A percentile compares a stretch with the other conserved stretches of the same genome.
Evolutionary conservation across 2,329 filamentous ascomycete species (phyloP).

Genomic region (Bimuria novae-zelandiae): DNA sequence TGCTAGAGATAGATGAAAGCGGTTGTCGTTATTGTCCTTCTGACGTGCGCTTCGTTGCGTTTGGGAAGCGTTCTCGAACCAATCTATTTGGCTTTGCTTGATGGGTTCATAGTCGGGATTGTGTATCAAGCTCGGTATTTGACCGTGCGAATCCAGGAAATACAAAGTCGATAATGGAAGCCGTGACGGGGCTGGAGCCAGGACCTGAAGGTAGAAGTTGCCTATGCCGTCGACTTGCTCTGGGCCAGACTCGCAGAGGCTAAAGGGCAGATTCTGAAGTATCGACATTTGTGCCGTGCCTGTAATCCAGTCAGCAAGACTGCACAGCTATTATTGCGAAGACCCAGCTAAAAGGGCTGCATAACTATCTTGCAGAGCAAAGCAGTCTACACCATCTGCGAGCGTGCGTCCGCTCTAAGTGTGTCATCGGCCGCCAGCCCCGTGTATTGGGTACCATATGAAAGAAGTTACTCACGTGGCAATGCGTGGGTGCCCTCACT

Average conservation of each 20-base stretch:
- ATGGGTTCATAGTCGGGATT: conserved; percentile 97
- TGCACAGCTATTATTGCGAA: no score
- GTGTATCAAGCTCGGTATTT: conserved; percentile 82
- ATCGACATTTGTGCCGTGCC: conserved; percentile 24
- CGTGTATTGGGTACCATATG: background rate
- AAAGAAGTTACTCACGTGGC: no score
- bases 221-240: conserved; percentile 84
- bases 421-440: no score
- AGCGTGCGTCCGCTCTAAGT: no score
- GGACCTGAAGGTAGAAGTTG: conserved; percentile 87
- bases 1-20: no score
- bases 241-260: conserved; percentile 79
- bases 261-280: conserved; percentile 68
- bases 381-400: conserved; percentile 4
- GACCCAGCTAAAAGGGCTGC: no score
- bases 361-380: conserved; percentile 7
- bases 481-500: conserved; percentile 47
- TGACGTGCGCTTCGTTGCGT: no score
- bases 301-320: no score
- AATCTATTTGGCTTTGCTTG: conserved; percentile 87
- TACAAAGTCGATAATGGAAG: conserved; percentile 68
- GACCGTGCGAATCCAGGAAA: conserved; percentile 85
- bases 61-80: no score
- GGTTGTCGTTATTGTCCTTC: no score
- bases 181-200: conserved; percentile 61